Evolutionary conservation across 257 asterid genomes (phyloP), one percentile per base, ranked within the genome.

Genomic region (Solanum appendiculatum): DNA sequence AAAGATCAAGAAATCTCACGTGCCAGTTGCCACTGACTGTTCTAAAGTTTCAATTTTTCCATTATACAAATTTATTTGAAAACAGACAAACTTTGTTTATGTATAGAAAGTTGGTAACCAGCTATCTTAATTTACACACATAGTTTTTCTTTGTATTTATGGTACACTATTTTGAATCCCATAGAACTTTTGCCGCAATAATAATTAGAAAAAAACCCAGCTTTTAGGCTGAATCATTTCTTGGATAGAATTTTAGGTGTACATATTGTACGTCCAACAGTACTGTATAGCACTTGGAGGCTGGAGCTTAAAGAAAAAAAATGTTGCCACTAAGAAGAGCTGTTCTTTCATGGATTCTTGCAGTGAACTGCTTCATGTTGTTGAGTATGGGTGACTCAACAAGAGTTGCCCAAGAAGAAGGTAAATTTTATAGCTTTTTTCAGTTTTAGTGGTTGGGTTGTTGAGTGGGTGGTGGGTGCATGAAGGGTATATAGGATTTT

Each of bases 381-480:
- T 3, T 72, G 34, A 86, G 8, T 9, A 48, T 86, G 64, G 64
- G 54, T 33, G 84, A 86, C 36, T 86, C 87, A 46, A 86, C 84
- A 46, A 86, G 68, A 72, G 82, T 78, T 60, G 73, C 87, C 7
- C 84, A 29, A 86, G 87, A 86, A 69, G 87, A 86, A 86, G 87
- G 87, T 86, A 72, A 86, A 33, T 60, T 51, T 18, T 84, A 14
- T 72, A 14, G 15, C 29, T 31, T 21, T 44, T 33, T 42, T 68
- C 2, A 39, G 11, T 16, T n/a, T 66, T 66, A n/a, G 58, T 63
- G 77, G 74, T 4, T 16, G 60, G 18, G 25, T 39, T 54, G 81
- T 63, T 16, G 64, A 4, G 83, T 51, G 56, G 64, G 44, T 34
- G 46, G 44, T 34, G 46, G 56, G 60, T 39, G 18, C 51, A 84